Percentiles rank a stretch among this genome's conserved stretches.
These are phyloP conservation scores for Auricularia heimuer DNA, from an alignment of 768 basidiomycete genomes.

Conservation along the genomic window DNA sequence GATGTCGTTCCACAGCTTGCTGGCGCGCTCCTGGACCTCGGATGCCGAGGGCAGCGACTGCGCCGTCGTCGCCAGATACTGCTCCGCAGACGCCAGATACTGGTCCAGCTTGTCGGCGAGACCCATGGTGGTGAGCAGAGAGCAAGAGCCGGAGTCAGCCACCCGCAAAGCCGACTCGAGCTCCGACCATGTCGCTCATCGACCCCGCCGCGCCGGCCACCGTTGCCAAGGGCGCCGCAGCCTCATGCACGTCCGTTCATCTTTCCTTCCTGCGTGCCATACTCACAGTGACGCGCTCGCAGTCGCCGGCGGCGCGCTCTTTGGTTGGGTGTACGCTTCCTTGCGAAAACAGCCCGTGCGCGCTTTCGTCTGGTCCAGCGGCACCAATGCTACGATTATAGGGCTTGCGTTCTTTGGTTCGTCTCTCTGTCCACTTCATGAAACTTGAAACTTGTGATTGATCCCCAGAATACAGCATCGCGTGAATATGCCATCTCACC, in stretches of 20 bases:
- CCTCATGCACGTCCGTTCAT: neutral
- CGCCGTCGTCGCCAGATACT: neutral
- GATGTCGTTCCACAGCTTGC: slow-evolving; percentile 69
- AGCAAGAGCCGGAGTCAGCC: neutral
- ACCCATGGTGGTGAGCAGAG: neutral
- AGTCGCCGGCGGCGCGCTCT: neutral
- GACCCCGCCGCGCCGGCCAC: slow-evolving; percentile 22
- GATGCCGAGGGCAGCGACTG: neutral
- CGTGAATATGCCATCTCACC: neutral
- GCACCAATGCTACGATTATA: neutral
- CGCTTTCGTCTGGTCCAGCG: neutral
- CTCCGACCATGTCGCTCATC: neutral
- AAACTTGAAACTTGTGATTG: too few species aligned
- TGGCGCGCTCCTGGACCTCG: slow-evolving; percentile 45
- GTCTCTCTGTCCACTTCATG: too few species aligned
- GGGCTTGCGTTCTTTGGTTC: neutral
- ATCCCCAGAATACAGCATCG: neutral
- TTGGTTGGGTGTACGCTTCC: neutral
- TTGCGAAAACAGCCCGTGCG: neutral
- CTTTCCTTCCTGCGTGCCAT: neutral
- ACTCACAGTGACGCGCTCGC: neutral
- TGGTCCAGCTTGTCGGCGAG: neutral
- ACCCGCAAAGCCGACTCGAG: neutral
- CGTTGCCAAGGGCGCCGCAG: slow-evolving; percentile 30
- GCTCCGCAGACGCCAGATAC: neutral